These are phyloP conservation scores for Trichoderma semiorbis DNA, from an alignment of 2,329 filamentous ascomycete genomes.

Conservation along the genomic window DNA sequence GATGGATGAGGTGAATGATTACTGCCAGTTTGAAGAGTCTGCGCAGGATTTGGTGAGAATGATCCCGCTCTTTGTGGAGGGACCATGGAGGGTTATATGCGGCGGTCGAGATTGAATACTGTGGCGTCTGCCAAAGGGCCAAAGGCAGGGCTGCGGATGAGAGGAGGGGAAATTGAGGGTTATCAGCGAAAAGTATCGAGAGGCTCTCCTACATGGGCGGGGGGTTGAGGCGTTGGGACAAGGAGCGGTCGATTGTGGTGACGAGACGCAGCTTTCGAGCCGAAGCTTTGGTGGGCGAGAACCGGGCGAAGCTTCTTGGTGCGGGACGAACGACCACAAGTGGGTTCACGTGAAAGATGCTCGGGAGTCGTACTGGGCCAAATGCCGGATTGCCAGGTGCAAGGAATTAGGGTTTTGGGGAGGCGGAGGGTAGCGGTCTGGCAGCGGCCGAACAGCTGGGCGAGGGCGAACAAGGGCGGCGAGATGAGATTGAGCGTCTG, in stretches of 20 bases:
- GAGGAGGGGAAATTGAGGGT: conserved; percentile 23
- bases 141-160: conserved; percentile 34
- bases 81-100: conserved; percentile 51
- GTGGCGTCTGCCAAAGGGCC: conserved; percentile 36
- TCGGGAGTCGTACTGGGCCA: conserved; percentile 13
- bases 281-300: conserved; percentile 3
- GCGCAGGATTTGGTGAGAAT: conserved; percentile 60
- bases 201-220: conserved; percentile 38
- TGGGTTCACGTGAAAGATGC: conserved; percentile 18
- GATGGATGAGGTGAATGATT: conserved; percentile 56
- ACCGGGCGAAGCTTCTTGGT: conserved; percentile 1
- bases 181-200: conserved; percentile 27
- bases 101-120: conserved; percentile 30
- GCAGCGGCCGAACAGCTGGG: conserved; percentile 12
- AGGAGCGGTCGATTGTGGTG: neutral
- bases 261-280: neutral
- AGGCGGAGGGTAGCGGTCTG: conserved; percentile 24
- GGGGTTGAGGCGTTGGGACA: conserved; percentile 12
- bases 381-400: conserved; percentile 15
- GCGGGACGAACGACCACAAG: conserved; percentile 12
- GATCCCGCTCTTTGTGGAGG: conserved; percentile 60
- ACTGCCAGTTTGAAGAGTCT: conserved; percentile 54
- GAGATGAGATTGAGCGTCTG: conserved; percentile 27
- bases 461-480: conserved; percentile 13
- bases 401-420: conserved; percentile 5